Conservation (phyloP, 257 asterid genomes). For the Capsicum rhomboideum region DNA sequence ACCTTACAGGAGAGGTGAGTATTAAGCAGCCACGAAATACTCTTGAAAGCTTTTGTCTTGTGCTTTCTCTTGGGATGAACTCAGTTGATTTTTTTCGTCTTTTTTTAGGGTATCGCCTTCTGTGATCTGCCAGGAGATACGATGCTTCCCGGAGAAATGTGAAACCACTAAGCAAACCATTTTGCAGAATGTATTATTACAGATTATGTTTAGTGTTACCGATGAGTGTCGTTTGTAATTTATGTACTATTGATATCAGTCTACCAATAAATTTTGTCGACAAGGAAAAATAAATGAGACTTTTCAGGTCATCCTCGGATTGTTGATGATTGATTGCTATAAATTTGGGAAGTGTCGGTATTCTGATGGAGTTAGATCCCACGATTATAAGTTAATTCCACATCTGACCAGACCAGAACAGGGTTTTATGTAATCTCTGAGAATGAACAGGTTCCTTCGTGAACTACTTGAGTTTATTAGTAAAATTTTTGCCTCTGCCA, state of each 20-base stretch:
- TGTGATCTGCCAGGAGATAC: conserved; percentile 96
- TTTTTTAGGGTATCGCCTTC: conserved; percentile 65
- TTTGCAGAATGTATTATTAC: background rate
- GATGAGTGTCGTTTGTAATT: background rate
- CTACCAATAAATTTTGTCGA: background rate
- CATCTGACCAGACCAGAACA: no score
- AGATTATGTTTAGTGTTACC: background rate
- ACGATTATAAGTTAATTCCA: no score
- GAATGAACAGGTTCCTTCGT: background rate
- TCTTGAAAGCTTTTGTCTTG: background rate
- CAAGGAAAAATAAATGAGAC: background rate
- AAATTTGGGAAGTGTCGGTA: background rate
- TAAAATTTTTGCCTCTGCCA: background rate
- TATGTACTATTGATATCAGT: background rate
- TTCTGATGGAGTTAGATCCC: no score
- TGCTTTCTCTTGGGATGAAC: background rate
- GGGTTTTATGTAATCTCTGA: background rate
- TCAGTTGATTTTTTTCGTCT: background rate
- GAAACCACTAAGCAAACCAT: background rate
- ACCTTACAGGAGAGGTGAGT: conserved; percentile 90
- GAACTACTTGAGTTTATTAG: background rate
- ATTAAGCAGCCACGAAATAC: background rate
- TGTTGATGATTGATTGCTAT: background rate
- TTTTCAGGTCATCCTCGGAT: background rate
- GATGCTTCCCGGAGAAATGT: conserved; percentile 99